Percentiles rank a stretch among this genome's conserved stretches.
phyloP scores from a whole-genome alignment of 2,329 filamentous ascomycete species.

The Botrytis fabae region DNA sequence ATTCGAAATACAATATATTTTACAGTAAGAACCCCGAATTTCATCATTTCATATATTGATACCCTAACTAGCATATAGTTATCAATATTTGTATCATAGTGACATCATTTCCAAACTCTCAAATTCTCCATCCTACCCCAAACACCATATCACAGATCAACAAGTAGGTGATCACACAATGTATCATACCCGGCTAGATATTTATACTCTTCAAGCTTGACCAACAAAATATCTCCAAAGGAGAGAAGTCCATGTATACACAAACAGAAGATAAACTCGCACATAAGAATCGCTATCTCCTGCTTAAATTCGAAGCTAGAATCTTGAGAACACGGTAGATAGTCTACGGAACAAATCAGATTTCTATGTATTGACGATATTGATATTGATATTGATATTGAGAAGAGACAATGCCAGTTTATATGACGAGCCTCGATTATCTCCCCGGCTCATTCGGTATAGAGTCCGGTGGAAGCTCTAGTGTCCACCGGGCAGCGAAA shows the following conservation, averaged over 20 bases:
- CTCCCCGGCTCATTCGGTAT: background rate
- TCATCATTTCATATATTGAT: too few relatives aligned
- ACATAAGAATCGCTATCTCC: background rate
- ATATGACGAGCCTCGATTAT: background rate
- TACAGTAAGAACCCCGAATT: too few relatives aligned
- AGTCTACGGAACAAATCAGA: background rate
- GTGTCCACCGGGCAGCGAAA: background rate
- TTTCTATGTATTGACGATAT: background rate
- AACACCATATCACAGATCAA: background rate
- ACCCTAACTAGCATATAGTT: too few relatives aligned
- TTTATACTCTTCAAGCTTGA: background rate
- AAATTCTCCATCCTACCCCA: background rate
- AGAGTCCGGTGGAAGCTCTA: background rate
- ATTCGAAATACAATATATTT: too few relatives aligned
- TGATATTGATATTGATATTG: background rate
- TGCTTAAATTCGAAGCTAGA: background rate
- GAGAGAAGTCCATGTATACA: background rate
- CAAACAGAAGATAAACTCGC: fast-evolving
- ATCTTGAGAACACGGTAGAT: background rate
- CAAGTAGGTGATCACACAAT: too few relatives aligned
- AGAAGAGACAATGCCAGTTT: background rate
- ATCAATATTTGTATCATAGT: background rate
- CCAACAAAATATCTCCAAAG: background rate
- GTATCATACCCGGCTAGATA: too few relatives aligned
- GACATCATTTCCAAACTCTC: fast-evolving